Conservation (phyloP, 768 basidiomycete genomes). For the Neoboletus brunneissimus region DNA sequence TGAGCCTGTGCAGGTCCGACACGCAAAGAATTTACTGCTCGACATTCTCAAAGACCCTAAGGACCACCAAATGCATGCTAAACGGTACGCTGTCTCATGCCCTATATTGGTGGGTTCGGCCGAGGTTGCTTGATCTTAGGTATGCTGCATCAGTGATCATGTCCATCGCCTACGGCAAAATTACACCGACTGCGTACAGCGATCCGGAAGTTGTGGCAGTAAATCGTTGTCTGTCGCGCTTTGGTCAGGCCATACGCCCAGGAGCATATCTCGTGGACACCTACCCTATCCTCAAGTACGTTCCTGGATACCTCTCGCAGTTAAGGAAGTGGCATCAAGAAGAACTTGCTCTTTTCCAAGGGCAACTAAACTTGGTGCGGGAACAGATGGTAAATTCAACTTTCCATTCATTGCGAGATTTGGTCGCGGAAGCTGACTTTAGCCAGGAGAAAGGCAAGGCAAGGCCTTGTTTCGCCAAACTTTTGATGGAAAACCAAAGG, state of each 20-base stretch:
- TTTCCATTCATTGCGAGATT: not conserved
- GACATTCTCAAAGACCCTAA: constrained; percentile 35
- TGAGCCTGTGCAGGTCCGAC: constrained; percentile 31
- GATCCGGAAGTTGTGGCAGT: constrained; percentile 36
- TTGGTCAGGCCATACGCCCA: not conserved
- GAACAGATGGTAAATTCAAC: not conserved
- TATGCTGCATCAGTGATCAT: constrained; percentile 41
- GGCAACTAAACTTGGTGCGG: constrained; percentile 2
- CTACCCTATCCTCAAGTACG: constrained; percentile 3
- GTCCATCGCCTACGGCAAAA: constrained; percentile 40
- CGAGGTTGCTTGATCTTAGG: constrained; percentile 14
- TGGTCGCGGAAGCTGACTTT: not conserved
- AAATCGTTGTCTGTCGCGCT: not conserved
- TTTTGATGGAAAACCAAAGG: not conserved
- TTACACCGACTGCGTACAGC: constrained; percentile 35
- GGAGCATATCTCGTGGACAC: constrained; percentile 3
- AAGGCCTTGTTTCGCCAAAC: constrained; percentile 5
- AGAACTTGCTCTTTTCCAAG: constrained; percentile 8
- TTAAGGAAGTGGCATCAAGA: constrained; percentile 7
- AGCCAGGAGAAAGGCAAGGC: constrained; percentile 2
- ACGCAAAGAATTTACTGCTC: constrained; percentile 34
- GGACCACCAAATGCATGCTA: constrained; percentile 34
- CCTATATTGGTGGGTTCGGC: not conserved
- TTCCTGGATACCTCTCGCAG: constrained; percentile 6
- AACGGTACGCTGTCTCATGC: constrained; percentile 18